Evolutionary conservation across 768 basidiomycete species (phyloP).

Genomic region (Clitopilus hobsonii): DNA sequence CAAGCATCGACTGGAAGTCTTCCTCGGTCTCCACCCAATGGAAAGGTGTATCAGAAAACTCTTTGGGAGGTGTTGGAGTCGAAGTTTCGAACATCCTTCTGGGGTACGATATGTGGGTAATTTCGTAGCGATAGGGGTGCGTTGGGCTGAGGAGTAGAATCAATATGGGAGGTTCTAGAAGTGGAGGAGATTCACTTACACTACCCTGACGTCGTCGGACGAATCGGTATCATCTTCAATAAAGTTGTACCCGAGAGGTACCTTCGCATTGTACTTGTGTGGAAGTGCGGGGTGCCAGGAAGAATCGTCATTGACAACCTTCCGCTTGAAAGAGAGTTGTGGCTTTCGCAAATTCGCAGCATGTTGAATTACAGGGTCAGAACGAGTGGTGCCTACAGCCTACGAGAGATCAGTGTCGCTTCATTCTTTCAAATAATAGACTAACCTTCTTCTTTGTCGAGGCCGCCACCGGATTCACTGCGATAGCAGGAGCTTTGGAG

Average conservation of each 20-base stretch:
- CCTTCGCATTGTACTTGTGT: constrained; percentile 79
- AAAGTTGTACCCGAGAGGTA: constrained; percentile 69
- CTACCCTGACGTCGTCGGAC: constrained; percentile 13
- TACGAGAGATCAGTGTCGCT: too few relatives aligned
- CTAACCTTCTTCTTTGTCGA: constrained; percentile 21
- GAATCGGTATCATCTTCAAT: constrained; percentile 23
- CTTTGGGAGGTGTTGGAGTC: constrained; percentile 45
- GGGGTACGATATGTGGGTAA: constrained; percentile 69
- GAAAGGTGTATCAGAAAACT: constrained; percentile 66
- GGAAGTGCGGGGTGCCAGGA: constrained; percentile 68
- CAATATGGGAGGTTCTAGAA: too few relatives aligned
- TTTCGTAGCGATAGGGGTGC: constrained; percentile 88
- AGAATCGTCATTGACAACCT: constrained; percentile 52
- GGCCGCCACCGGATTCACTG: constrained; percentile 39
- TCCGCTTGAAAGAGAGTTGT: constrained; percentile 65
- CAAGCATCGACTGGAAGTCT: constrained; percentile 59
- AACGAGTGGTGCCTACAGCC: constrained; percentile 21
- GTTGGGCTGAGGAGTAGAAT: constrained; percentile 20
- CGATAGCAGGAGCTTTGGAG: constrained; percentile 62
- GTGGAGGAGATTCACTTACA: too few relatives aligned
- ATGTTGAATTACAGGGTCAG: constrained; percentile 66
- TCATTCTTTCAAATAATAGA: too few relatives aligned
- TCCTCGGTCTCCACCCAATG: constrained; percentile 62
- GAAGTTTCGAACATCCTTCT: constrained; percentile 54
- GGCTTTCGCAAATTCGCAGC: constrained; percentile 77